A percentile compares a stretch with the other conserved stretches of the same genome.
Evolutionary conservation across 2,329 filamentous ascomycete species (phyloP).

Genomic region (Claviceps arundinis): DNA sequence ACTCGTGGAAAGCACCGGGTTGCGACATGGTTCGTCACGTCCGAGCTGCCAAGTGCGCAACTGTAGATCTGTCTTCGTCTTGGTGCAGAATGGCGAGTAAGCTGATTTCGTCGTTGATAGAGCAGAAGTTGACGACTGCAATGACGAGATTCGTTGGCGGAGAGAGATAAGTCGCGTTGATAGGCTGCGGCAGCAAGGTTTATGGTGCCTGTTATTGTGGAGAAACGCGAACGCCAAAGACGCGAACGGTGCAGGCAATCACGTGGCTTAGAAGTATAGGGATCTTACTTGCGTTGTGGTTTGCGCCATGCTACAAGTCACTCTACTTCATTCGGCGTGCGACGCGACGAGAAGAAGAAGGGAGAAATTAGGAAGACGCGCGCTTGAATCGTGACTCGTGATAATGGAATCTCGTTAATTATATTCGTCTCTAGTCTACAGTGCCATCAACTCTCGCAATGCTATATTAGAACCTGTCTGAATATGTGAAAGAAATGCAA

Average conservation of each 20-base stretch:
- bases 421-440: no score
- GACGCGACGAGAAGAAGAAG: neutral
- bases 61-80: neutral
- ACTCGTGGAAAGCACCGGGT: constrained; percentile 27
- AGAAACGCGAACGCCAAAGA: constrained; percentile 11
- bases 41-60: neutral
- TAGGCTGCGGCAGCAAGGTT: neutral
- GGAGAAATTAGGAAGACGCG: no score
- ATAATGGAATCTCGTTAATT: no score
- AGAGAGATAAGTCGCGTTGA: neutral
- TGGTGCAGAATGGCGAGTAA: neutral
- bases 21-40: constrained; percentile 15
- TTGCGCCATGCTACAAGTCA: neutral
- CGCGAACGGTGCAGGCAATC: constrained; percentile 25
- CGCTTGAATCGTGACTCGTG: no score
- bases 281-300: neutral
- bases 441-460: no score
- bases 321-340: neutral
- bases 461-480: no score
- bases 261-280: constrained; percentile 12
- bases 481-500: no score
- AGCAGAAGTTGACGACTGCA: neutral
- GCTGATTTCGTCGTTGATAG: neutral
- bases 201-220: neutral
- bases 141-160: neutral